Conservation (phyloP, 2,329 filamentous ascomycete genomes). For the Fusarium penzigii region DNA sequence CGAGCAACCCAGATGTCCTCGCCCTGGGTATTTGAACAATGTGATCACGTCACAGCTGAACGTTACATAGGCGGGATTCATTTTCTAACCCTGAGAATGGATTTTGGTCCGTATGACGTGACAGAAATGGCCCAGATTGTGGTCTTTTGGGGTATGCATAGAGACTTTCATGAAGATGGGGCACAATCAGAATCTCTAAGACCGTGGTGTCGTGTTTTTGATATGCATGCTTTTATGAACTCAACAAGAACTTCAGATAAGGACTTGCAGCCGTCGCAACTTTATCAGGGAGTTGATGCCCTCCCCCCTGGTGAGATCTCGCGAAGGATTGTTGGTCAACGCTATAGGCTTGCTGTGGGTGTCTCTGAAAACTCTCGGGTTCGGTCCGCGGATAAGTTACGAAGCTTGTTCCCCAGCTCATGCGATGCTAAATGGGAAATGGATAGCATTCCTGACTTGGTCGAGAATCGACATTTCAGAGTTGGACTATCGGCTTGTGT, state of each 20-base stretch:
- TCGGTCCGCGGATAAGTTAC: background rate
- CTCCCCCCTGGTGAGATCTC: constrained; percentile 14
- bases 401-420: constrained; percentile 16
- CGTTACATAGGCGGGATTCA: constrained; percentile 24
- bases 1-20: constrained; percentile 14
- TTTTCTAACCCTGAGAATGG: constrained; percentile 13
- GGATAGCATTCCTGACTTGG: constrained; percentile 11
- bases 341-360: constrained; percentile 4
- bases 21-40: constrained; percentile 20
- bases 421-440: constrained; percentile 3
- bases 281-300: constrained; percentile 6
- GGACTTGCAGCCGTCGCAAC: constrained; percentile 4
- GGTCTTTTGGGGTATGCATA: constrained; percentile 25
- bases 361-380: constrained; percentile 1
- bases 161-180: background rate
- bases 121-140: constrained; percentile 1
- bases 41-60: constrained; percentile 1
- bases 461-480: background rate
- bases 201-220: constrained; percentile 24
- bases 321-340: constrained; percentile 11
- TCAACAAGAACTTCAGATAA: background rate
- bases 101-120: background rate
- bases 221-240: constrained; percentile 11
- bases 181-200: background rate
- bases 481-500: constrained; percentile 7